Conservation (phyloP, 2,329 filamentous ascomycete genomes). For the Fusarium sterilihyphosum region DNA sequence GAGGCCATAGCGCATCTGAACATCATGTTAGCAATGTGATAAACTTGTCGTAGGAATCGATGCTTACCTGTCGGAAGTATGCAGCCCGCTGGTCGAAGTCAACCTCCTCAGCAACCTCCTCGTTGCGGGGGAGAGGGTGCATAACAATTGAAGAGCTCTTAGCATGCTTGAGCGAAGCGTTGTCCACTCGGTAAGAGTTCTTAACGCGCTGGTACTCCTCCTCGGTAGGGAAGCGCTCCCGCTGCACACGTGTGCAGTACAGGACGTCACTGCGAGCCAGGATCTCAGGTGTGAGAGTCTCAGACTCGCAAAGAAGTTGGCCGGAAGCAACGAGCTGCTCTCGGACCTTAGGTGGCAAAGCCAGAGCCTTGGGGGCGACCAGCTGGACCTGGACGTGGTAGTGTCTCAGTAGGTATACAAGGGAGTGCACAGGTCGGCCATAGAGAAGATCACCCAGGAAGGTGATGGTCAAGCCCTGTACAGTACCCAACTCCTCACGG, state of each 20-base stretch:
- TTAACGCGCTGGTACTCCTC: conserved; percentile 88
- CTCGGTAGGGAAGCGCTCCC: conserved; percentile 88
- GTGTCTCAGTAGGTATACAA: conserved; percentile 92
- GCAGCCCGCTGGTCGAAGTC: conserved; percentile 97
- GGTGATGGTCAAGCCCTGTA: conserved; percentile 94
- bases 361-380: conserved; percentile 82
- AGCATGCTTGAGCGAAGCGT: conserved; percentile 86
- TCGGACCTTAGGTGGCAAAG: conserved; percentile 79
- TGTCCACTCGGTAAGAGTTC: conserved; percentile 89
- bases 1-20: conserved; percentile 94
- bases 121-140: conserved; percentile 93
- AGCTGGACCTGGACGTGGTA: conserved; percentile 96
- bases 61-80: conserved; percentile 96
- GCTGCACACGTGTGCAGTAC: conserved; percentile 97
- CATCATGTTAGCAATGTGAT: conserved; percentile 28
- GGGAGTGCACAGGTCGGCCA: conserved; percentile 92
- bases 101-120: conserved; percentile 93
- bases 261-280: conserved; percentile 88
- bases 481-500: conserved; percentile 94
- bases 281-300: conserved; percentile 85
- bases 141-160: conserved; percentile 95
- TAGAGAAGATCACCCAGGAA: conserved; percentile 94
- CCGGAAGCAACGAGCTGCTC: conserved; percentile 77
- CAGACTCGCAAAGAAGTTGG: conserved; percentile 80
- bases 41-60: neutral